phyloP scores from a whole-genome alignment of 352 stramenopile genomes.

The Saprolegnia diclina region DNA sequence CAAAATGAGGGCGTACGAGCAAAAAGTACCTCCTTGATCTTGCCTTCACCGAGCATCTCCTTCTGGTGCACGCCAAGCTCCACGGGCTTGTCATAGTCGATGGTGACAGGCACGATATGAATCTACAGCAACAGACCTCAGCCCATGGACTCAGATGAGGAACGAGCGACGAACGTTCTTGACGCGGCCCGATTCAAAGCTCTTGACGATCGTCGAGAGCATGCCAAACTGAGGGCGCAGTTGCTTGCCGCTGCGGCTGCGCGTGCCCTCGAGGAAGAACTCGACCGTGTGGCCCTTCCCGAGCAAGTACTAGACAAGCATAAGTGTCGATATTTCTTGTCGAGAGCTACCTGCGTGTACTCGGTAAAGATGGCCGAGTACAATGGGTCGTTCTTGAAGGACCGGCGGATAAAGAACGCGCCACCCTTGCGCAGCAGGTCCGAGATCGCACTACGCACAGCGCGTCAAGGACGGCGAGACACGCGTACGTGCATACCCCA shows the following conservation, averaged over 20 bases:
- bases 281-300: constrained; percentile 71
- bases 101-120: constrained; percentile 75
- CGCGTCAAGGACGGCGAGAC: not conserved
- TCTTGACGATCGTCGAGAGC: constrained; percentile 63
- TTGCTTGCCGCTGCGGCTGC: constrained; percentile 78
- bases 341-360: constrained; percentile 52
- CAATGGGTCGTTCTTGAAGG: constrained; percentile 62
- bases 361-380: constrained; percentile 74
- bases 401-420: constrained; percentile 76
- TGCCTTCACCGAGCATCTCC: constrained; percentile 69
- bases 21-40: constrained; percentile 69
- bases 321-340: too few species aligned
- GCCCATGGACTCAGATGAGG: too few species aligned
- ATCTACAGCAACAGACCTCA: constrained; percentile 39
- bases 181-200: constrained; percentile 56
- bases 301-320: constrained; percentile 49
- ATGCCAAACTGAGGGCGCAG: constrained; percentile 78
- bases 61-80: constrained; percentile 79
- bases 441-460: constrained; percentile 33
- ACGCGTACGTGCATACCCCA: constrained; percentile 34
- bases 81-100: constrained; percentile 82
- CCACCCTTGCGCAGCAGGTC: constrained; percentile 60
- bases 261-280: constrained; percentile 83
- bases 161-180: constrained; percentile 58
- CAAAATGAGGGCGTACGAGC: too few species aligned